Base-by-base conservation (phyloP, 2,329 filamentous ascomycete genomes). In the Beauveria asiatica region DNA sequence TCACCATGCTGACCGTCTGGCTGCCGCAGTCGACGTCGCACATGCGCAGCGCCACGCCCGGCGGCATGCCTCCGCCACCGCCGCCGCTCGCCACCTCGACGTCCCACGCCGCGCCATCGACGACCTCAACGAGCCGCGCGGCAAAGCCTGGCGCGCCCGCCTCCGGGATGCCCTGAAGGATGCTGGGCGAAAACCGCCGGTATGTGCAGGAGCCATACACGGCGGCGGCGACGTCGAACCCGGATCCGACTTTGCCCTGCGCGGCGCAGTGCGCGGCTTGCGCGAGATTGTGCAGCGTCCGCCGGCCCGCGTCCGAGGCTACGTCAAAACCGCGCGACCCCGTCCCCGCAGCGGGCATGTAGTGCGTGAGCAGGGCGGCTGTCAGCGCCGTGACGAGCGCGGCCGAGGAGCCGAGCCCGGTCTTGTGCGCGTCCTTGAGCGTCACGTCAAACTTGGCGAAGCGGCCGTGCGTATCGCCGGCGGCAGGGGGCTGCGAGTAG, bases 1-100 rank as follows among this genome's bases (percentile, higher is more conserved):
- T 96, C 42, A 97, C 94, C 94, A 99, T 97, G 16, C 91, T 84
- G 0, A 96, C 92, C 8, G 93, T 97, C 76, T 96, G 84, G 53
- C 88, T 93, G 37, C 94, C 94, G 70, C 92, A 96, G 71, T 95
- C 90, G 7, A 99, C 94, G 70, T 99, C 94, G 70, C 92, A 96
- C 87, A 99, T 94, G 62, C 95, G 83, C 65, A 97, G 79, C 25
- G 88, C 83, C 65, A 96, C 76, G 0, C 90, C 90, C 1, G 73
- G 68, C 0, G 93, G 92, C 61, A 97, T 79, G 62, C 79, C 81
- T 57, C 93, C 85, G 17, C 79, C 82, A 5, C 86, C 84, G 67
- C 90, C 88, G 37, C 86, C 84, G 67, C 90, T 88, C 39, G 76
- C 74, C 53, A 95, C 85, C 67, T 92, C 85, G 0, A 86, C 87